Evolutionary conservation across 371 early-diverging fungal species (phyloP).

Genomic region (Blastocladiella emersonii): DNA sequence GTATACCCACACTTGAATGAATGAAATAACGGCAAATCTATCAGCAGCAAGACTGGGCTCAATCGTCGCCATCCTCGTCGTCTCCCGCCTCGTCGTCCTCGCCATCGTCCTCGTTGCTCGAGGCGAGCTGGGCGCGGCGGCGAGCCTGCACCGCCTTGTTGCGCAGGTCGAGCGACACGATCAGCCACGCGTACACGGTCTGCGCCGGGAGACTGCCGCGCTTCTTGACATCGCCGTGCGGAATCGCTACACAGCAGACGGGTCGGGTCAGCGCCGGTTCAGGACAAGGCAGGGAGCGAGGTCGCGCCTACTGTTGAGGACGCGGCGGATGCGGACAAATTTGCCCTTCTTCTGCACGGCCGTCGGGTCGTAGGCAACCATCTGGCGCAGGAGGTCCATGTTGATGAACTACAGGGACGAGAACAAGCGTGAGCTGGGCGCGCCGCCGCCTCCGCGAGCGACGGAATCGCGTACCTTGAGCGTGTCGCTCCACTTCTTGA

Average conservation of each 20-base stretch:
- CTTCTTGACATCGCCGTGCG: conserved; percentile 21
- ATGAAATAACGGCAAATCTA: too few species aligned
- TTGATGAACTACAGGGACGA: conserved; percentile 29
- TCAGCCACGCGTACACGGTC: conserved; percentile 32
- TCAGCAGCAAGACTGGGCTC: too few species aligned
- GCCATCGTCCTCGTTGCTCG: conserved; percentile 1
- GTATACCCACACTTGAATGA: too few species aligned
- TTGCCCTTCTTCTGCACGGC: conserved; percentile 30
- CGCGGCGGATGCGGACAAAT: conserved; percentile 23
- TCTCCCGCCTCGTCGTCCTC: conserved; percentile 4
- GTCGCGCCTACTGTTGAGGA: conserved; percentile 26
- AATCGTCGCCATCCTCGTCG: neutral
- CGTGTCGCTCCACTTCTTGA: conserved; percentile 21
- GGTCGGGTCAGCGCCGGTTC: too few species aligned
- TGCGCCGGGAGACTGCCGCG: conserved; percentile 27
- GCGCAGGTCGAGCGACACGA: conserved; percentile 25
- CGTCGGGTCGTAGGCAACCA: conserved; percentile 35
- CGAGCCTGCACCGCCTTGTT: conserved; percentile 25
- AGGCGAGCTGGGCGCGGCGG: neutral
- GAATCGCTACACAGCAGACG: conserved; percentile 10
- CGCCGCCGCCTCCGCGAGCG: neutral
- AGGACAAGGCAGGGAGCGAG: neutral
- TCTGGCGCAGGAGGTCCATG: conserved; percentile 23
- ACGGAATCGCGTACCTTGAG: conserved; percentile 14
- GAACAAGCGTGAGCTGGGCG: neutral